A percentile compares a stretch with the other conserved stretches of the same genome.
Conservation (phyloP, 2,329 filamentous ascomycete genomes). For the Pseudogymnoascus sp. region DNA sequence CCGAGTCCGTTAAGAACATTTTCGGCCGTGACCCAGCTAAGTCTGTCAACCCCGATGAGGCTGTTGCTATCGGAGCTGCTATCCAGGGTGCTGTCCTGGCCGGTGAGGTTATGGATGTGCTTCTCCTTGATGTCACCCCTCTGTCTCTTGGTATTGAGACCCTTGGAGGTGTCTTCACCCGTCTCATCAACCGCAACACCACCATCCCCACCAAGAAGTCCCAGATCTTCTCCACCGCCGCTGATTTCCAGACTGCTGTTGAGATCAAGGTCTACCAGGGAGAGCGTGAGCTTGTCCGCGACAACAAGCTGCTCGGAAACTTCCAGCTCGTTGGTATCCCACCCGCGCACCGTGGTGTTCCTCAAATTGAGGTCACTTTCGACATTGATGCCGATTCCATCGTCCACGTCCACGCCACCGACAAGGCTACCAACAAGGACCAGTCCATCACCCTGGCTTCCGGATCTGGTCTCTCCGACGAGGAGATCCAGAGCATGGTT, state of each 20-base stretch:
- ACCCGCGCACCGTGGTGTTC: conserved; percentile 89
- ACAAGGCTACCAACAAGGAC: conserved; percentile 99
- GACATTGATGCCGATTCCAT: conserved; percentile 98
- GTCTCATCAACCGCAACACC: conserved; percentile 97
- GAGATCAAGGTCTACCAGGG: conserved; percentile 99
- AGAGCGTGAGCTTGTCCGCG: conserved; percentile 96
- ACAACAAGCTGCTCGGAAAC: conserved; percentile 98
- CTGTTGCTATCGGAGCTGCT: conserved; percentile 92
- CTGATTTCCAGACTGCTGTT: conserved; percentile 96
- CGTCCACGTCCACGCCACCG: conserved; percentile 95
- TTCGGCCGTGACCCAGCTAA: conserved; percentile 95
- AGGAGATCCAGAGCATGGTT: conserved; percentile 96
- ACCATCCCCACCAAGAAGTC: conserved; percentile 99
- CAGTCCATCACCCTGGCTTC: conserved; percentile 99
- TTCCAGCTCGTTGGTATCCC: conserved; percentile 98
- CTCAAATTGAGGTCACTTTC: conserved; percentile 96
- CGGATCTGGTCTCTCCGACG: conserved; percentile 89
- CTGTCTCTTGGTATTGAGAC: conserved; percentile 98
- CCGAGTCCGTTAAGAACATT: conserved; percentile 90
- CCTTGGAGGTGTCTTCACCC: conserved; percentile 93
- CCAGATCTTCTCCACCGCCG: conserved; percentile 93
- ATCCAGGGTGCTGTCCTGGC: conserved; percentile 95
- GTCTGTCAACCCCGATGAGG: conserved; percentile 97
- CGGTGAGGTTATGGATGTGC: conserved; percentile 91
- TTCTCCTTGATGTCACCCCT: conserved; percentile 91